These are phyloP conservation scores for Heterobasidion occidentale DNA, from an alignment of 1,284 basidiomycete species.

Conservation along the genomic window DNA sequence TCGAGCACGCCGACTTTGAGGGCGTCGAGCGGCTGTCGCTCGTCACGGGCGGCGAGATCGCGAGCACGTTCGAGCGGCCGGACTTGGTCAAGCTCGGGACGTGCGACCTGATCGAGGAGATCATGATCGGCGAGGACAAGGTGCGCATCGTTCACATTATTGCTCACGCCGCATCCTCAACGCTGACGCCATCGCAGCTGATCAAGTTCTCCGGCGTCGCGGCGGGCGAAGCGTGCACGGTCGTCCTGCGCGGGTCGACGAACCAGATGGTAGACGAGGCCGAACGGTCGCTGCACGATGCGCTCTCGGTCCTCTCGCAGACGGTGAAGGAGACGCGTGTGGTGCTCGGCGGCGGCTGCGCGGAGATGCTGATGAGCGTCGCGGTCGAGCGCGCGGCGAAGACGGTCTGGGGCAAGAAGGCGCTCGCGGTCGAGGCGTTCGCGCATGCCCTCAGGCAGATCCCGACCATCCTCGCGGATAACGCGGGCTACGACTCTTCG, in stretches of 20 bases:
- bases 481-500: constrained; percentile 96
- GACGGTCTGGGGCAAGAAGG: constrained; percentile 89
- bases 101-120: constrained; percentile 95
- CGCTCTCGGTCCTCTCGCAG: constrained; percentile 94
- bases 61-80: constrained; percentile 91
- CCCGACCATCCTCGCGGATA: constrained; percentile 95
- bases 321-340: constrained; percentile 96
- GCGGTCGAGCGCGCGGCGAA: constrained; percentile 88
- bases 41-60: constrained; percentile 97
- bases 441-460: constrained; percentile 87
- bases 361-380: constrained; percentile 97
- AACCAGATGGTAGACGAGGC: constrained; percentile 99
- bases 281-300: constrained; percentile 95
- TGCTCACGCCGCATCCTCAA: not conserved
- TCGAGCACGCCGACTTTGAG: constrained; percentile 99
- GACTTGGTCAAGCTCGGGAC: constrained; percentile 91
- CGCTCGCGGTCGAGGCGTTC: constrained; percentile 92
- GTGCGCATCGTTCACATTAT: constrained; percentile 27
- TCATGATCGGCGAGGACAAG: constrained; percentile 99
- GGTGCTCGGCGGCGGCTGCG: constrained; percentile 92
- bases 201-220: constrained; percentile 99
- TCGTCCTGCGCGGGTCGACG: constrained; percentile 94
- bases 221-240: constrained; percentile 97
- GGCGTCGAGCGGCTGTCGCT: constrained; percentile 95
- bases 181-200: constrained; percentile 47